Base-by-base conservation (phyloP, 2,329 filamentous ascomycete species). In the Claviceps sorghi region DNA sequence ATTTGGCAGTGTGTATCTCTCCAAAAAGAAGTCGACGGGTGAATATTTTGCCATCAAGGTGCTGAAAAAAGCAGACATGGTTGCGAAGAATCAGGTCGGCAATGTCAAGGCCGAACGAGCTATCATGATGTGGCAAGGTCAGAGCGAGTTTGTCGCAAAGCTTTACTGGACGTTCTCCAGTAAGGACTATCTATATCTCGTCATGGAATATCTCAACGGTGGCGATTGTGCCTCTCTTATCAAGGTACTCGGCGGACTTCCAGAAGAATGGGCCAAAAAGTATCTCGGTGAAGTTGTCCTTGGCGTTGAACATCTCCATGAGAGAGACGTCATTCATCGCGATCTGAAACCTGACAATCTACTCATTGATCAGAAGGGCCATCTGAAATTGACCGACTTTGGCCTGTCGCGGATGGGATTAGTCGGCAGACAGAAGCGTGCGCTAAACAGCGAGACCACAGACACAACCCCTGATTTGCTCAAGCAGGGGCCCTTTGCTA, bases 61-160 rank as follows among this genome's bases (percentile, higher is more conserved):
- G 1, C 69, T 98, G 54, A 97, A 97, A 65, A 98, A 98, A 69
- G 90, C 93, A n/a, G 93, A 98, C 73, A 98, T 98, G 93, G 88
- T 98, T 56, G 93, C 93, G 56, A 98, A 98, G 70, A 98, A 98
- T 66, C 93, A 98, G 65, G 90, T 98, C 60, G 95, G 93, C 59
- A 98, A 98, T 63, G 93, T 98, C 62, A 97, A 98, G 69, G 93
- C 94, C 9, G 93, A 98, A 69, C 81, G 93, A 58, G 94, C 94
- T 22, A 98, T 98, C 64, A 97, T 98, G 93, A 98, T 98, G 93
- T 97, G 93, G 88, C 93, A 98, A 70, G 93, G 93, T 22, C 89
- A 97, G 67, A 98, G 94, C 66, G 93, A 98, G 55, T 98, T 98
- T 65, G 93, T 98, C 53, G 93, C 93, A 29, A 98, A 98, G 71